Evolutionary conservation across 345 rosid genomes (phyloP).

Genomic region (Eucalyptus camaldulensis): DNA sequence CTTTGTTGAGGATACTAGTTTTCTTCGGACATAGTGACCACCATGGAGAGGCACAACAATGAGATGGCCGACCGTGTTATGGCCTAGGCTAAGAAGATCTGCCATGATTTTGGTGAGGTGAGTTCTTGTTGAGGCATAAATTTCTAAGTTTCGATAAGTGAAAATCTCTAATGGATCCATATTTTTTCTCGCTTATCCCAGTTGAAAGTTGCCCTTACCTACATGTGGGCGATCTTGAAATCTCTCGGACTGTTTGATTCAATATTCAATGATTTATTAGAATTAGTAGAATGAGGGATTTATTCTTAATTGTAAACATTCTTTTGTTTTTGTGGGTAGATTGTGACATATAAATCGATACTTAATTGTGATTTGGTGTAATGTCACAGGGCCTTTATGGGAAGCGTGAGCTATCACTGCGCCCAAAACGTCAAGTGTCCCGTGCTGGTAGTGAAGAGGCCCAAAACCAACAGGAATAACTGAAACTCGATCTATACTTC

Average conservation of each 20-base stretch:
- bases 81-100: constrained; percentile 27
- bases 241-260: background rate
- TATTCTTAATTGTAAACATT: background rate
- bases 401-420: background rate
- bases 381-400: constrained; percentile 26
- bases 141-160: background rate
- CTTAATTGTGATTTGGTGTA: background rate
- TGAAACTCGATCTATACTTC: too few species aligned
- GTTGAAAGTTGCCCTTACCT: background rate
- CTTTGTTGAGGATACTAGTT: constrained; percentile 28
- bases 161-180: too few species aligned
- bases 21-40: constrained; percentile 29
- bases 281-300: background rate
- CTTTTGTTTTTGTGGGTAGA: fast-evolving
- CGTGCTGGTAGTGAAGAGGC: too few species aligned
- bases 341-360: fast-evolving
- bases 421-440: too few species aligned
- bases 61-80: constrained; percentile 26
- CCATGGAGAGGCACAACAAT: constrained; percentile 27
- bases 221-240: background rate
- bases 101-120: constrained; percentile 11
- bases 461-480: too few species aligned
- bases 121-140: background rate
- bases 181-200: fast-evolving
- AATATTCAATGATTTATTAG: background rate